Evolutionary conservation across 2,329 filamentous ascomycete species (phyloP), one percentile per base, ranked within the genome.

Genomic region (Acarospora socialis): DNA sequence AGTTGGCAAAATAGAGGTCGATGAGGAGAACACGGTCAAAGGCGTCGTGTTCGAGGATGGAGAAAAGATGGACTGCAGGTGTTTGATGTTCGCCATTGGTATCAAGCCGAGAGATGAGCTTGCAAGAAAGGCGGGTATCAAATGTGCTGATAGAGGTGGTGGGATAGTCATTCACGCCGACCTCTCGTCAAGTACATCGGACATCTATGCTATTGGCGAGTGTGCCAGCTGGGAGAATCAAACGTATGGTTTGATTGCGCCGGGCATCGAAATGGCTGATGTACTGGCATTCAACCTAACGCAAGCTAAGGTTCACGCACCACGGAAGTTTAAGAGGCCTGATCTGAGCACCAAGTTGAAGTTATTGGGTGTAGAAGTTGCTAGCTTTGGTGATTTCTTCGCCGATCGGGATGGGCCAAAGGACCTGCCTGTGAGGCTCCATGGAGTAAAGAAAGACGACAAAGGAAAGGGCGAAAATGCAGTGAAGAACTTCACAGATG

Each of bases 271-370:
- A 54, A 92, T 92, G 81, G 86, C 86, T 1, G 84, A 92, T 44
- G 76, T 93, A 1, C 69, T 93, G 3, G 74, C 84, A 7, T 93
- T 90, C 62, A 93, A 93, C 53, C 69, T 94, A 36, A 92, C 84
- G 3, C 77, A 86, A 50, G 80, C 81, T 19, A 77, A 78, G 48
- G 66, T 72, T 2, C 79, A 87, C 49, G 55, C 70, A 5, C 70
- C 71, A 2, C 65, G 79, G 19, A 63, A 61, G 18, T 92, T 92
- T 63, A 82, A 81, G 53, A 62, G 76, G 4, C 86, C 84, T 0
- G 83, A 93, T 52, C 62, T 93, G 23, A 92, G 84, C 61, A 93
- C 84, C 0, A 93, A 92, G 52, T 61, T 93, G 18, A 93, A 93
- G 61, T 63, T 93, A 0, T 65, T 93, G 0, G 84, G 84, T 0